These are phyloP conservation scores for Ettlia oleoabundans DNA, from an alignment of 139 green algal genomes.

Conservation along the genomic window DNA sequence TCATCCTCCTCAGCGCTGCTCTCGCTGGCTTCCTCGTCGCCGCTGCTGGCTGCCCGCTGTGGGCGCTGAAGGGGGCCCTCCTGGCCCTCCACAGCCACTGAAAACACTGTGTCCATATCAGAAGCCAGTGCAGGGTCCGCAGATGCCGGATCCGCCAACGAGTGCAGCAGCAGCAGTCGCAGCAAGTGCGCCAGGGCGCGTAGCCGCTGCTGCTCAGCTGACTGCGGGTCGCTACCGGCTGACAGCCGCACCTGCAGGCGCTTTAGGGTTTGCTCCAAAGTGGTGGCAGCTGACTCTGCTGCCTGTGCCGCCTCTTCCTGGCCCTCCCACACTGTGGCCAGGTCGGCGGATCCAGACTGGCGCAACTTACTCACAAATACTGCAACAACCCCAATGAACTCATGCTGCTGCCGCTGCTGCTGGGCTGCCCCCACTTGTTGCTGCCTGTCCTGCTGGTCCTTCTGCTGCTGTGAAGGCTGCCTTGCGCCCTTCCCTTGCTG, in stretches of 20 bases:
- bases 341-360: neutral
- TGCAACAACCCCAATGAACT: constrained; percentile 26
- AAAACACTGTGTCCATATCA: constrained; percentile 50
- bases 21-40: neutral
- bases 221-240: neutral
- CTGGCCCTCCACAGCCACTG: constrained; percentile 37
- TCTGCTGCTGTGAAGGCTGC: constrained; percentile 7
- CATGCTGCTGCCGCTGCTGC: constrained; percentile 20
- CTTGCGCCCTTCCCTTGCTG: neutral
- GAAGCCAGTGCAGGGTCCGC: constrained; percentile 57
- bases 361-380: constrained; percentile 12
- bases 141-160: constrained; percentile 53
- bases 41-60: neutral
- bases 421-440: no score
- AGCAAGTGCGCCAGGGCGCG: constrained; percentile 55
- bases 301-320: constrained; percentile 8
- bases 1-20: constrained; percentile 2
- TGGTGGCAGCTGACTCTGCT: constrained; percentile 14
- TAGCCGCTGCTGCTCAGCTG: constrained; percentile 40
- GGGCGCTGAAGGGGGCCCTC: neutral
- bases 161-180: constrained; percentile 69
- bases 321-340: neutral
- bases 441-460: no score
- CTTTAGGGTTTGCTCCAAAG: neutral
- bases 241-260: neutral